Conservation (phyloP, 257 asterid genomes). For the Solanum chiquidenum region DNA sequence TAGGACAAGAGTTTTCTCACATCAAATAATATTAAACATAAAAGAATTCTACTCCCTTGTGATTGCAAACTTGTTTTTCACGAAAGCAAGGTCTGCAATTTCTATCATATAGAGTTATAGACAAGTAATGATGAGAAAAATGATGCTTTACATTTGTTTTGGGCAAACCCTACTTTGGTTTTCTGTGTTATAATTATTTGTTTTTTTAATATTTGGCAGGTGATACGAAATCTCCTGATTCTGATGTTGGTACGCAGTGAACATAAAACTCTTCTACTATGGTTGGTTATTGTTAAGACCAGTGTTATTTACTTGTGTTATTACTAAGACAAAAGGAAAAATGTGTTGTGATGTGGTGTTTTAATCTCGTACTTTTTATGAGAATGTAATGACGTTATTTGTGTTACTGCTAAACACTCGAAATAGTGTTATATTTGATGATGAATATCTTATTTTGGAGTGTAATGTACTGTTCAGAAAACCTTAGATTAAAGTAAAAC, state of each 20-base stretch:
- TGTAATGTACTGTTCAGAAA: background rate
- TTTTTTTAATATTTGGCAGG: background rate
- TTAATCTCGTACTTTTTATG: background rate
- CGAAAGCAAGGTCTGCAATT: background rate
- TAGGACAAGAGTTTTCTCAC: background rate
- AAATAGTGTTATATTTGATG: background rate
- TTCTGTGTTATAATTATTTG: background rate
- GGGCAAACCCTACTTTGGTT: background rate
- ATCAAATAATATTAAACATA: background rate
- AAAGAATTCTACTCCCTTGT: background rate
- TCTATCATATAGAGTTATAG: background rate
- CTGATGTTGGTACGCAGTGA: background rate
- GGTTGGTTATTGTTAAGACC: background rate
- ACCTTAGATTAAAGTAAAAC: background rate
- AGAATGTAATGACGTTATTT: background rate
- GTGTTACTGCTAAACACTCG: background rate
- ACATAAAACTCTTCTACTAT: background rate
- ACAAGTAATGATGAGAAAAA: background rate
- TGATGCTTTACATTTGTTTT: background rate
- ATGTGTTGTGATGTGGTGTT: background rate
- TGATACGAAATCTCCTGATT: background rate
- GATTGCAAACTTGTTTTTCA: background rate
- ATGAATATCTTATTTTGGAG: background rate
- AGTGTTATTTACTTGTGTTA: background rate
- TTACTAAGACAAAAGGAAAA: background rate